These are phyloP conservation scores for Neofusicoccum umdonicola DNA, from an alignment of 2,329 filamentous ascomycete species.

Conservation along the genomic window DNA sequence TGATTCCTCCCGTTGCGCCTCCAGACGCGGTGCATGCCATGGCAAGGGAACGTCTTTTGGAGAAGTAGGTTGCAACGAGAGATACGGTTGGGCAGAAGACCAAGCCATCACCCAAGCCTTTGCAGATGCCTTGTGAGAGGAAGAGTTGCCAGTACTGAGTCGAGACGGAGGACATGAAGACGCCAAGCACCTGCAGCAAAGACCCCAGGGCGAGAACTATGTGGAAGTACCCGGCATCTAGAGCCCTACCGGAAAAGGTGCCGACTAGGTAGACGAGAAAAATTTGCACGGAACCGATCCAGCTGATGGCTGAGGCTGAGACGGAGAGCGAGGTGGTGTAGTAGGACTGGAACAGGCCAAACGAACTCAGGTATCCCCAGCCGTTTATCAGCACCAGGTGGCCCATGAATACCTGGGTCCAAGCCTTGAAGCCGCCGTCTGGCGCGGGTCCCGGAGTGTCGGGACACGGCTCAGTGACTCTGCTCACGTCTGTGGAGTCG, in stretches of 20 bases:
- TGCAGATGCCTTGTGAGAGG: constrained; percentile 35
- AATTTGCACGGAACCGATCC: constrained; percentile 49
- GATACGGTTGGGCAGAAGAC: constrained; percentile 33
- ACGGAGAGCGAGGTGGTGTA: constrained; percentile 38
- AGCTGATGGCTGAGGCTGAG: constrained; percentile 44
- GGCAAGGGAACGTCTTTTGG: constrained; percentile 55
- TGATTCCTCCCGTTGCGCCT: constrained; percentile 59
- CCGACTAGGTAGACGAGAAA: constrained; percentile 46
- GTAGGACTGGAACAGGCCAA: constrained; percentile 56
- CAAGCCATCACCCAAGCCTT: constrained; percentile 32
- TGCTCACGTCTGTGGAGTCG: no score
- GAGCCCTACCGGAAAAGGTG: constrained; percentile 41
- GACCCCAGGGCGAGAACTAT: constrained; percentile 29
- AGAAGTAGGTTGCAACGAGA: constrained; percentile 55
- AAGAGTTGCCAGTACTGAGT: constrained; percentile 47
- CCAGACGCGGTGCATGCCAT: constrained; percentile 61
- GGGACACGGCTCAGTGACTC: no score
- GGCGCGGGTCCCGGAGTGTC: no score
- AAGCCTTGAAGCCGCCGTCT: constrained; percentile 36
- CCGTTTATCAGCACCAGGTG: constrained; percentile 19
- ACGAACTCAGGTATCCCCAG: constrained; percentile 51
- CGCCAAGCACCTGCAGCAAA: constrained; percentile 37
- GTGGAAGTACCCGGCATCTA: constrained; percentile 44
- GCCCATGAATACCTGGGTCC: constrained; percentile 34
- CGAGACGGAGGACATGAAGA: constrained; percentile 46